phyloP scores from a whole-genome alignment of 306 rosid genomes.

The Lagenaria siceraria region DNA sequence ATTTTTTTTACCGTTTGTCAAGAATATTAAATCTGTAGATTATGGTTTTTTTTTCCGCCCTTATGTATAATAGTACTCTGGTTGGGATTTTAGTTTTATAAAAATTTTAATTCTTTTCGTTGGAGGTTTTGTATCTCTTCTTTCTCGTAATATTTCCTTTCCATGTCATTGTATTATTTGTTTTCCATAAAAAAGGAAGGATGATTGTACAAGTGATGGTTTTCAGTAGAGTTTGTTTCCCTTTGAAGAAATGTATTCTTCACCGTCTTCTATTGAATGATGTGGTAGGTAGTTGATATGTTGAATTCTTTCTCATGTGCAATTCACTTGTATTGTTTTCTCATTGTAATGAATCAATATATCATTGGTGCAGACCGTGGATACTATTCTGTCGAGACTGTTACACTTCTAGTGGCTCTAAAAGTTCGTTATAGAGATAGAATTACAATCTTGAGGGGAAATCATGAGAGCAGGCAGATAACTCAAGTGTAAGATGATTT shows the following conservation, averaged over 20 bases:
- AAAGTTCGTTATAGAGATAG: constrained; percentile 98
- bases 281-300: not conserved
- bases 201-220: not conserved
- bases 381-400: constrained; percentile 91
- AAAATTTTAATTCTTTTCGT: not conserved
- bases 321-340: not conserved
- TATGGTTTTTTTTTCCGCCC: not conserved
- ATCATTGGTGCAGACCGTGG: constrained; percentile 29
- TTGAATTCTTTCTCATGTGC: not conserved
- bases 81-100: not conserved
- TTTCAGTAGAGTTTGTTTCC: not conserved
- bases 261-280: not conserved
- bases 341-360: not conserved
- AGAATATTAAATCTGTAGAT: not conserved
- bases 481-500: constrained; percentile 83
- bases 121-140: not conserved
- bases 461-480: constrained; percentile 95
- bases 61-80: not conserved
- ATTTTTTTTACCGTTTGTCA: not conserved
- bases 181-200: not conserved
- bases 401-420: constrained; percentile 85
- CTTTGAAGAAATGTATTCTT: not conserved
- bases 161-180: not conserved
- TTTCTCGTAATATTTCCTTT: not conserved
- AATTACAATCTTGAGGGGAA: constrained; percentile 95